Base-by-base conservation (phyloP, 805 yeast species). In the Nakazawaea peltata region DNA sequence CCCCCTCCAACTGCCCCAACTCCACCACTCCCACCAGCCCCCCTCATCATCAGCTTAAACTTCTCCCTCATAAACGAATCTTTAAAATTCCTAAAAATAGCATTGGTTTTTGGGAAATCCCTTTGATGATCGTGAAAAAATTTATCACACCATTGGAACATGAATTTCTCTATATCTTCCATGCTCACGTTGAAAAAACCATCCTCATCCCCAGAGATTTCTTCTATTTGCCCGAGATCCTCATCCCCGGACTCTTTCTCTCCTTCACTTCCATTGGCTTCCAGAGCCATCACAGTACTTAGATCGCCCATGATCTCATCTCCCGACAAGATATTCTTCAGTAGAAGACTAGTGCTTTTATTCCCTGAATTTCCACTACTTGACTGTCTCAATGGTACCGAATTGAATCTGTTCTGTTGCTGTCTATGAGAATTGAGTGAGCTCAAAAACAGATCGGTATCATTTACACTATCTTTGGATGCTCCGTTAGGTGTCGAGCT, bases 21-120 rank as follows among this genome's bases (percentile, higher is more conserved):
- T n/a, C n/a, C n/a, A n/a, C n/a, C n/a, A n/a, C n/a, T n/a, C n/a
- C n/a, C n/a, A n/a, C n/a, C n/a, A n/a, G n/a, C 24, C 7, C 28
- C 30, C 15, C 27, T 33, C 41, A 37, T 37, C 37, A 37, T 32
- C 13, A 33, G 33, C 26, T 30, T 29, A 9, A 52, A 41, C 30
- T 54, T 56, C 33, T 57, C 62, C 27, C 54, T 53, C 52, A 56
- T 49, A 37, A 57, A 57, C 30, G 47, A 48, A 15, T 44, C 39
- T 34, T 54, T 55, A 41, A 56, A 53, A 15, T 39, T 35, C 21
- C 57, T 52, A 32, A 57, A 55, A 2, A 54, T 23, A 22, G 45
- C 49, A 21, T 43, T 48, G 1, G 60, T 50, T 40, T 51, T 45
- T n/a, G 41, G 37, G 32, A 56, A 56, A 5, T 44, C 45, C 17